phyloP scores from a whole-genome alignment of 805 yeast species.

The Yarrowia yakushimensis region DNA sequence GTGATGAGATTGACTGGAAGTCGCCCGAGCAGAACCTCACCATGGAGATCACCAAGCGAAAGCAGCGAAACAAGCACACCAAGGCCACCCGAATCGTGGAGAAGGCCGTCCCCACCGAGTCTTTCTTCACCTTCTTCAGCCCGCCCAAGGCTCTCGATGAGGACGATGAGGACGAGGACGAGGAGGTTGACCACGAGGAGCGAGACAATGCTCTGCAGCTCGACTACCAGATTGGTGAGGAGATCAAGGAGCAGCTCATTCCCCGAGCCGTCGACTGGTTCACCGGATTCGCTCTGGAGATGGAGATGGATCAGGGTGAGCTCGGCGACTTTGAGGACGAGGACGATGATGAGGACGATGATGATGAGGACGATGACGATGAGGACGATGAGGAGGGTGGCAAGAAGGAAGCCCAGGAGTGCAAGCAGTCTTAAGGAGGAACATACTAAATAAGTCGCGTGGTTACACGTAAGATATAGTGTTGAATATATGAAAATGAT shows the following conservation, averaged over 20 bases:
- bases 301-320: slow-evolving; percentile 58
- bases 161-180: slow-evolving; percentile 53
- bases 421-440: slow-evolving; percentile 48
- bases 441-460: not conserved
- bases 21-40: slow-evolving; percentile 80
- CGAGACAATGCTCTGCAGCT: slow-evolving; percentile 58
- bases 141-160: slow-evolving; percentile 82
- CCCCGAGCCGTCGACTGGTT: slow-evolving; percentile 99
- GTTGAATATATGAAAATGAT: slow-evolving; percentile 9
- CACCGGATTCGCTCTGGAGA: slow-evolving; percentile 93
- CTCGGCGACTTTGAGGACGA: slow-evolving; percentile 61
- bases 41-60: slow-evolving; percentile 83
- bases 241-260: slow-evolving; percentile 88
- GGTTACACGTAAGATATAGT: slow-evolving; percentile 1
- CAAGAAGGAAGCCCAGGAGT: slow-evolving; percentile 54
- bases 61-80: slow-evolving; percentile 94
- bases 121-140: slow-evolving; percentile 92
- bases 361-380: slow-evolving; percentile 59
- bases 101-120: slow-evolving; percentile 88
- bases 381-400: slow-evolving; percentile 50
- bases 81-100: slow-evolving; percentile 95
- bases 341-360: slow-evolving; percentile 58
- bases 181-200: slow-evolving; percentile 64
- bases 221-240: slow-evolving; percentile 95
- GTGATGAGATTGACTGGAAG: slow-evolving; percentile 79